Percentiles rank a stretch among this genome's conserved stretches.
Conservation (phyloP, 495 filamentous ascomycete species). For the Penicillium coffeae region DNA sequence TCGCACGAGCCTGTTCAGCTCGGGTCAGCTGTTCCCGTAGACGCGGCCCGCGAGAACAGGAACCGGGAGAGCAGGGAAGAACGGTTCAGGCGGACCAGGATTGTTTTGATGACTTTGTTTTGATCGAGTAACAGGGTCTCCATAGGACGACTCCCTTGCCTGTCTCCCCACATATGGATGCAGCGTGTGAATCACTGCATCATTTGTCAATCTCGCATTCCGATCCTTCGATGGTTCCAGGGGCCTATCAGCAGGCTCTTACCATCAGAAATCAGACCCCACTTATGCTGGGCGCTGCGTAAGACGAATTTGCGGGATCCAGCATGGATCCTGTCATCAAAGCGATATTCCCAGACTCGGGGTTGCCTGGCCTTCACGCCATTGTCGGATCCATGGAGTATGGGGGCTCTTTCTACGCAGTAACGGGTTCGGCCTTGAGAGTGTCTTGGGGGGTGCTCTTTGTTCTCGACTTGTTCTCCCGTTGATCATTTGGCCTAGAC, state of each 20-base stretch:
- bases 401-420: too few species aligned
- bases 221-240: neutral
- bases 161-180: constrained; percentile 3
- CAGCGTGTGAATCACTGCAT: neutral
- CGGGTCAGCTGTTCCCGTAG: too few species aligned
- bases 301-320: neutral
- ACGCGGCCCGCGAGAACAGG: too few species aligned
- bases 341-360: neutral
- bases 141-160: neutral
- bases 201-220: neutral
- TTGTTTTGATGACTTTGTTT: neutral
- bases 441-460: too few species aligned
- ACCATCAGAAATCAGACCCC: neutral
- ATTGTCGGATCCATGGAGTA: too few species aligned
- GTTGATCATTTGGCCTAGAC: neutral
- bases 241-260: neutral
- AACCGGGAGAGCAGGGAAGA: too few species aligned
- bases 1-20: neutral
- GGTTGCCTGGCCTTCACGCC: too few species aligned
- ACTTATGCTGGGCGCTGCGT: constrained; percentile 3
- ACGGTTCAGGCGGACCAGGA: too few species aligned
- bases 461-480: too few species aligned
- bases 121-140: too few species aligned
- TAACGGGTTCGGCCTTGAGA: too few species aligned
- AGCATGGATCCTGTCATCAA: too few species aligned